phyloP scores from a whole-genome alignment of 1,284 basidiomycete genomes.

The Moesziomyces parantarcticus region DNA sequence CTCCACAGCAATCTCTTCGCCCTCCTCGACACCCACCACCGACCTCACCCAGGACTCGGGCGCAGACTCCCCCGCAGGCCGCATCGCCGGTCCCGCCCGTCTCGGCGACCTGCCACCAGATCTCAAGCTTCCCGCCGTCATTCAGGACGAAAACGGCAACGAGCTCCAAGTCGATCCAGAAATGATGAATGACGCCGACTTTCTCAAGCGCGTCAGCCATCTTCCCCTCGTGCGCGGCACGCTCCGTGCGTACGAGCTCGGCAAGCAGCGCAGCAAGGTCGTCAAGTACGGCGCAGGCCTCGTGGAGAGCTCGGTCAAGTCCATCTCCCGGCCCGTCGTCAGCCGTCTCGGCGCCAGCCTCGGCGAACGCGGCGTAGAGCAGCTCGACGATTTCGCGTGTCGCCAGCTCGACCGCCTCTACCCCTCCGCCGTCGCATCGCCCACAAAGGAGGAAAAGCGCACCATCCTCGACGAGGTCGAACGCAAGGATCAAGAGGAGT shows the following conservation, averaged over 20 bases:
- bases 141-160: slow-evolving; percentile 60
- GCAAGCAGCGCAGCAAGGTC: slow-evolving; percentile 80
- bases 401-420: slow-evolving; percentile 79
- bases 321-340: slow-evolving; percentile 85
- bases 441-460: slow-evolving; percentile 54
- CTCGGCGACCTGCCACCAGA: slow-evolving; percentile 56
- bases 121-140: slow-evolving; percentile 58
- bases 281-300: slow-evolving; percentile 90
- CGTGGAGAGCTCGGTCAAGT: slow-evolving; percentile 84
- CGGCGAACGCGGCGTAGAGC: slow-evolving; percentile 73
- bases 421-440: slow-evolving; percentile 33
- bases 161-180: slow-evolving; percentile 55
- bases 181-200: slow-evolving; percentile 60
- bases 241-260: slow-evolving; percentile 78
- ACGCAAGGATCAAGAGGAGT: slow-evolving; percentile 52
- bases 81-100: slow-evolving; percentile 29
- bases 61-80: slow-evolving; percentile 36
- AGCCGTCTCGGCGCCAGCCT: slow-evolving; percentile 73
- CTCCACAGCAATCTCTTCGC: slow-evolving; percentile 57
- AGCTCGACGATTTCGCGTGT: slow-evolving; percentile 87
- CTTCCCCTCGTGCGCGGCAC: slow-evolving; percentile 76
- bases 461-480: slow-evolving; percentile 52
- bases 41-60: slow-evolving; percentile 49
- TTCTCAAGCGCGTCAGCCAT: slow-evolving; percentile 55
- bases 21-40: slow-evolving; percentile 54